phyloP scores from a whole-genome alignment of 2,329 filamentous ascomycete genomes.

The Aspergillus sp. region DNA sequence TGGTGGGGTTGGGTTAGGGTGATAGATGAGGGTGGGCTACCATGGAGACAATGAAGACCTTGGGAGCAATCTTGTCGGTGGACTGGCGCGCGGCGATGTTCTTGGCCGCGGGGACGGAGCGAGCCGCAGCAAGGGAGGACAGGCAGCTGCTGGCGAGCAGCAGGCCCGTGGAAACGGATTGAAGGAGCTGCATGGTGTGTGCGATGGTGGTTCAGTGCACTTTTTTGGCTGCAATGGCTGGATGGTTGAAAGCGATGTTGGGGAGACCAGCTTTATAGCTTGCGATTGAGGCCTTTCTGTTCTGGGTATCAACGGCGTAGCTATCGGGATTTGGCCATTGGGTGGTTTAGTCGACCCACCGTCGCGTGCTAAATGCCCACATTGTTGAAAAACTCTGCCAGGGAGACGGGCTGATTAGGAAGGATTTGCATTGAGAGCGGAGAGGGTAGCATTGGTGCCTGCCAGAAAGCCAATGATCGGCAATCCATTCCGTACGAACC shows the following conservation, averaged over 20 bases:
- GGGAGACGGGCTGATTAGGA: neutral
- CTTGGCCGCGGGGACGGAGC: neutral
- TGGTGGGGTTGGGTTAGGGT: no score
- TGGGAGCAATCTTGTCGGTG: conserved; percentile 34
- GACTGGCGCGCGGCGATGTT: neutral
- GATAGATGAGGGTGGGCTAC: conserved; percentile 20
- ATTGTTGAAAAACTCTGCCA: neutral
- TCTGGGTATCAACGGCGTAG: neutral
- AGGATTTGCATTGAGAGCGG: conserved; percentile 4
- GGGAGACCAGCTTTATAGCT: neutral
- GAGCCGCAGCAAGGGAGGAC: conserved; percentile 8
- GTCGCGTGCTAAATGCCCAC: neutral
- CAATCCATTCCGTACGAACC: neutral
- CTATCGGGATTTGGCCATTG: neutral
- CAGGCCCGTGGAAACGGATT: conserved; percentile 16
- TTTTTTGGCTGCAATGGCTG: neutral
- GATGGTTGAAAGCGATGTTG: neutral
- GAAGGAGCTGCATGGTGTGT: conserved; percentile 18
- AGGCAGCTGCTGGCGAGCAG: conserved; percentile 19
- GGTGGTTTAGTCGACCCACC: neutral
- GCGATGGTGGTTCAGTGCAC: neutral
- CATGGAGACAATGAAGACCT: conserved; percentile 48
- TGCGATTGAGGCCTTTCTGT: neutral
- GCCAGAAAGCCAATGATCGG: neutral
- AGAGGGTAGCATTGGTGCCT: neutral